Evolutionary conservation across 2,329 filamentous ascomycete genomes (phyloP).

Genomic region (Trichoderma oligosporum): DNA sequence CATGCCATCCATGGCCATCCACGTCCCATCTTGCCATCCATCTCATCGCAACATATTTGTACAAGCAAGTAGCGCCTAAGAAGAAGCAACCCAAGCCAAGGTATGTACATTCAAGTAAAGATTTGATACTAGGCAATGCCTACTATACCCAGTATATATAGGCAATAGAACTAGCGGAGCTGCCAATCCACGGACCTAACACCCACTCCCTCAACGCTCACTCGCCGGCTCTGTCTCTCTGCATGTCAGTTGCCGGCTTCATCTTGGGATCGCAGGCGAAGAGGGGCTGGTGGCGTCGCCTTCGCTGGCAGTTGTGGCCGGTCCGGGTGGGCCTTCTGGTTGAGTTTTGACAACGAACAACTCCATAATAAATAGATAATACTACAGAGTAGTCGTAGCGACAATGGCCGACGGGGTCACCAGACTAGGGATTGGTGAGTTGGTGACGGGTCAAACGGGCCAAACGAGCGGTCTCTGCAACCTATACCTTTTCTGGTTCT

Average conservation of each 20-base stretch:
- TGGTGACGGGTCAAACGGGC: constrained; percentile 19
- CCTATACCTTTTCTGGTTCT: constrained; percentile 16
- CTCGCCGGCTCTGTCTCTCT: constrained; percentile 13
- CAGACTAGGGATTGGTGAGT: constrained; percentile 20
- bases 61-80: too few relatives aligned
- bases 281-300: constrained; percentile 21
- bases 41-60: too few relatives aligned
- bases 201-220: neutral
- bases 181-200: too few relatives aligned
- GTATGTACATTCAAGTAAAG: too few relatives aligned
- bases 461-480: constrained; percentile 20
- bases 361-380: constrained; percentile 20
- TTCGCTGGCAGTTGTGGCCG: constrained; percentile 16
- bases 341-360: constrained; percentile 21
- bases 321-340: constrained; percentile 15
- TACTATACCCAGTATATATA: neutral
- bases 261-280: constrained; percentile 20
- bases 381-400: constrained; percentile 16
- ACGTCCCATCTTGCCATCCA: constrained; percentile 7
- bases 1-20: constrained; percentile 20
- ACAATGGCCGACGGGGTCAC: constrained; percentile 21
- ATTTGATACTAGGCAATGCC: too few relatives aligned
- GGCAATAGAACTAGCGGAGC: too few relatives aligned
- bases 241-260: constrained; percentile 23
- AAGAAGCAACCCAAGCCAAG: too few relatives aligned